These are phyloP conservation scores for Leucocoprinus sp. DNA, from an alignment of 768 basidiomycete genomes.

Conservation along the genomic window DNA sequence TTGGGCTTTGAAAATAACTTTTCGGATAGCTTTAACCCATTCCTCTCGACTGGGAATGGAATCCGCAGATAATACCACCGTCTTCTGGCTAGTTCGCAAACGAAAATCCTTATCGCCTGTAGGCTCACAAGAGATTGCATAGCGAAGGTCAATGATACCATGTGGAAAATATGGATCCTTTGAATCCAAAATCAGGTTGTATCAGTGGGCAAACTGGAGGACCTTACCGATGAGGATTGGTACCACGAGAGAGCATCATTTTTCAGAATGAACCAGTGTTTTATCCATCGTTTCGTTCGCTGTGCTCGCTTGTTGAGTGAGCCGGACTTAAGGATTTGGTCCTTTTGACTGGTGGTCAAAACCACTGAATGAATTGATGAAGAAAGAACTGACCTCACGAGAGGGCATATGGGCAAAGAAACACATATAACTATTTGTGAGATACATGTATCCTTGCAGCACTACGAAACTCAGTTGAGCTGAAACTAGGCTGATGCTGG, in stretches of 20 bases:
- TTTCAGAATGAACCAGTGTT: conserved; percentile 95
- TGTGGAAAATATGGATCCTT: conserved; percentile 99
- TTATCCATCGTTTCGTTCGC: conserved; percentile 86
- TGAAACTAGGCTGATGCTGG: not conserved
- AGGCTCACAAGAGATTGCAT: conserved; percentile 84
- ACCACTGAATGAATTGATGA: not conserved
- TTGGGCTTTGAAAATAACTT: conserved; percentile 92
- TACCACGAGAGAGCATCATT: conserved; percentile 97
- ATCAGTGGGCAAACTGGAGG: conserved; percentile 1
- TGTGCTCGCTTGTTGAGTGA: conserved; percentile 81
- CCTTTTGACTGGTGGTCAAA: conserved; percentile 36
- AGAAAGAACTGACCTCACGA: conserved; percentile 54
- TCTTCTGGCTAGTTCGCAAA: conserved; percentile 75
- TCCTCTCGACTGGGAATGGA: conserved; percentile 81
- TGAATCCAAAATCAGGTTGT: conserved; percentile 20
- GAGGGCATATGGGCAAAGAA: conserved; percentile 95
- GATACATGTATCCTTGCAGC: conserved; percentile 95
- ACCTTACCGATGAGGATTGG: conserved; percentile 77
- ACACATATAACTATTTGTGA: conserved; percentile 88
- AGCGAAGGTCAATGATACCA: conserved; percentile 91
- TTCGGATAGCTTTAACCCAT: conserved; percentile 93
- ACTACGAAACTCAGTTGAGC: conserved; percentile 35
- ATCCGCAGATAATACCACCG: conserved; percentile 63
- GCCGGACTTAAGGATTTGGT: conserved; percentile 89
- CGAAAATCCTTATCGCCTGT: conserved; percentile 72